These are phyloP conservation scores for Phialophora expanda DNA, from an alignment of 2,329 filamentous ascomycete species.

Conservation along the genomic window DNA sequence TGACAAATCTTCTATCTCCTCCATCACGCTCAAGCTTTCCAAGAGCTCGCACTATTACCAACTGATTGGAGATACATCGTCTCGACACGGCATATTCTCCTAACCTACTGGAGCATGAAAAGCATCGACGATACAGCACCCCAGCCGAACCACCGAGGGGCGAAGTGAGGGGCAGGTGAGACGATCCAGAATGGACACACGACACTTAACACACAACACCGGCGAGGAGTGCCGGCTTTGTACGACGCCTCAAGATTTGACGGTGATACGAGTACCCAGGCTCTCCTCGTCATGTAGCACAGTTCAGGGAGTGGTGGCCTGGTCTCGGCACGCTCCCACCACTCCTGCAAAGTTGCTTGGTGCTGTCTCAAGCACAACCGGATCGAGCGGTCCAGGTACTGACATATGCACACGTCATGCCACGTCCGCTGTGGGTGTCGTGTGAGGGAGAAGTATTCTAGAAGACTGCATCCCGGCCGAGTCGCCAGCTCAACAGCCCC, in stretches of 20 bases:
- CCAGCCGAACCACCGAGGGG: background rate
- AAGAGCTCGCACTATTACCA: background rate
- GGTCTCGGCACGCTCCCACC: background rate
- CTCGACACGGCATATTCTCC: background rate
- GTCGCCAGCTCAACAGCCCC: background rate
- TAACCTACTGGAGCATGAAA: background rate
- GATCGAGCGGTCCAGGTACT: background rate
- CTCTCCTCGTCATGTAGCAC: background rate
- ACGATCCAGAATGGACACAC: background rate
- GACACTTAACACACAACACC: background rate
- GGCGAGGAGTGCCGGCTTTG: background rate
- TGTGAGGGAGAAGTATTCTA: background rate
- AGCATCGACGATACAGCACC: background rate
- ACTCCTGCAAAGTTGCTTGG: background rate
- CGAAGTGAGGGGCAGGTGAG: background rate
- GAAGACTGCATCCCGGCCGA: background rate
- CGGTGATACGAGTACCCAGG: background rate
- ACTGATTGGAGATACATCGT: background rate
- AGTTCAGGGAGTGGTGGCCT: background rate
- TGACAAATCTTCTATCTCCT: background rate
- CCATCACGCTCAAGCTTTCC: background rate
- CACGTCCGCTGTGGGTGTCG: background rate
- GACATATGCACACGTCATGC: background rate
- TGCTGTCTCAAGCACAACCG: background rate
- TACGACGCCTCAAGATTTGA: background rate